Evolutionary conservation across 495 filamentous ascomycete species (phyloP).

Genomic region (Penicillium coprophilum): DNA sequence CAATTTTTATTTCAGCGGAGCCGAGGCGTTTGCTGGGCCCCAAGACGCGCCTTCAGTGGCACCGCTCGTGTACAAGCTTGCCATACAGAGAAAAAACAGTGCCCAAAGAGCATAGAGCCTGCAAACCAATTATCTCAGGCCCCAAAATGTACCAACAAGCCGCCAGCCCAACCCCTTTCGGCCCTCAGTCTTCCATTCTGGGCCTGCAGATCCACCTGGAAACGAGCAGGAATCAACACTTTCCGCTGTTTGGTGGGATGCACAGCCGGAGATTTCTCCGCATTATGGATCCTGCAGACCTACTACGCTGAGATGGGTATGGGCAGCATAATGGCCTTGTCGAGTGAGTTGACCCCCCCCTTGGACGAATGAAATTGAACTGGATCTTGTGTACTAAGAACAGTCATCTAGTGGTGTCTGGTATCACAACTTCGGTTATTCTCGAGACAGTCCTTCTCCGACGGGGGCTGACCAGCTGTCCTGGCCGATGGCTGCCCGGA

Average conservation of each 20-base stretch:
- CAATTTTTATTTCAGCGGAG: neutral
- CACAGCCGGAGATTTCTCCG: constrained; percentile 45
- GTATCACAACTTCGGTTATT: constrained; percentile 44
- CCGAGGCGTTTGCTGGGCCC: neutral
- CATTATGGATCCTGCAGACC: constrained; percentile 38
- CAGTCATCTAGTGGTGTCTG: constrained; percentile 37
- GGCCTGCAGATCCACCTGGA: constrained; percentile 36
- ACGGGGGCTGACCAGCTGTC: constrained; percentile 38
- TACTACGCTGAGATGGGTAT: constrained; percentile 40
- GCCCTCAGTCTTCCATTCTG: constrained; percentile 28
- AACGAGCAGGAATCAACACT: constrained; percentile 44
- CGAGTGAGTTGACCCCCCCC: constrained; percentile 29
- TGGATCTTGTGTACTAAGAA: neutral
- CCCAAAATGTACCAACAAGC: neutral
- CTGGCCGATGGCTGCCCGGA: constrained; percentile 36
- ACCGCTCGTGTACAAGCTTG: neutral
- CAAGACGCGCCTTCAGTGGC: constrained; percentile 2
- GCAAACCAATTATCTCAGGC: neutral
- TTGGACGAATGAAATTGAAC: neutral
- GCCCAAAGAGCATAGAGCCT: neutral
- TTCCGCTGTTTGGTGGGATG: constrained; percentile 46
- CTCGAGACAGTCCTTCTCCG: constrained; percentile 46
- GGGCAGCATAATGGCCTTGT: constrained; percentile 40
- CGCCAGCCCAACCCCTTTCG: neutral
- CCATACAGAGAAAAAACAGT: neutral